Percentiles rank a stretch among this genome's conserved stretches.
Conservation (phyloP, 257 asterid species). For the Solanum chiquidenum region DNA sequence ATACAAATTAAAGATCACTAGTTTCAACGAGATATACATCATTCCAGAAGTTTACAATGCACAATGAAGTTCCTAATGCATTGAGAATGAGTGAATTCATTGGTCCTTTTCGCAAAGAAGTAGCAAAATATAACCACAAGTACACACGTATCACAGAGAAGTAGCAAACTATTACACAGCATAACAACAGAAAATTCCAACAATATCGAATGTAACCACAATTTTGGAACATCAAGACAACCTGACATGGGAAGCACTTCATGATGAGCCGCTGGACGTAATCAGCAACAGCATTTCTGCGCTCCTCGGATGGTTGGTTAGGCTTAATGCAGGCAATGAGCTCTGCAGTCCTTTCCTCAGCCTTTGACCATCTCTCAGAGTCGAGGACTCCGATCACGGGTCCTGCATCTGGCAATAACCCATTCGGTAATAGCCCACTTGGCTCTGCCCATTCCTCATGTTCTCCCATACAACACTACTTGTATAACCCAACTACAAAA, state of each 20-base stretch:
- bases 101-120: not conserved
- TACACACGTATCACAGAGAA: not conserved
- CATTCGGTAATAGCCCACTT: slow-evolving; percentile 61
- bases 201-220: not conserved
- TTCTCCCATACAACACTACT: slow-evolving; percentile 70
- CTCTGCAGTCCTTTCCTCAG: slow-evolving; percentile 88
- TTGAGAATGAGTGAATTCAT: not conserved
- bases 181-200: not conserved
- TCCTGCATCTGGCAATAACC: slow-evolving; percentile 67
- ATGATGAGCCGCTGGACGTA: slow-evolving; percentile 75
- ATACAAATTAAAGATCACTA: not conserved
- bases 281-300: slow-evolving; percentile 81
- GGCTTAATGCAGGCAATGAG: slow-evolving; percentile 92
- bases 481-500: slow-evolving; percentile 7
- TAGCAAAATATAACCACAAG: not conserved
- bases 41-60: not conserved
- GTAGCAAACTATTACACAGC: not conserved
- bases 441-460: slow-evolving; percentile 71
- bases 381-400: slow-evolving; percentile 49
- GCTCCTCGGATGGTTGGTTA: slow-evolving; percentile 72
- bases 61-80: not conserved
- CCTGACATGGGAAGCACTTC: slow-evolving; percentile 96
- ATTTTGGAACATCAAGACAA: slow-evolving; percentile 6
- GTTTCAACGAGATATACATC: not conserved
- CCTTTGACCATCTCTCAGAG: slow-evolving; percentile 70